Percentiles rank a stretch among this genome's conserved stretches.
Conservation (phyloP, 1,139 yeast species). For the Hemisphaericaspora lyxosophila region DNA sequence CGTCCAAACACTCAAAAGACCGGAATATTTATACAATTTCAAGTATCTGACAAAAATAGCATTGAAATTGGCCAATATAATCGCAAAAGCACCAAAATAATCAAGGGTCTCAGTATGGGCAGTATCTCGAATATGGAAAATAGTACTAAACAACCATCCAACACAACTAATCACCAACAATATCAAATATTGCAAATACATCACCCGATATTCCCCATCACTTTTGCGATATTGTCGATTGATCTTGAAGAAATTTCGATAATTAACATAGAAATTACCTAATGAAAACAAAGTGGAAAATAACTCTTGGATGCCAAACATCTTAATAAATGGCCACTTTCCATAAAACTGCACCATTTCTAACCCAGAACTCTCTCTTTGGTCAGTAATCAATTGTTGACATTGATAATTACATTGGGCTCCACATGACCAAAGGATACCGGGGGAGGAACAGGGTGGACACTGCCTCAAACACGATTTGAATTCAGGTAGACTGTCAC, state of each 20-base stretch:
- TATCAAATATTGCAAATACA: constrained; percentile 34
- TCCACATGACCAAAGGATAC: constrained; percentile 35
- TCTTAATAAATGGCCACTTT: constrained; percentile 46
- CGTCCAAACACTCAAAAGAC: constrained; percentile 11
- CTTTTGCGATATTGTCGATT: constrained; percentile 24
- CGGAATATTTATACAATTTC: constrained; percentile 20
- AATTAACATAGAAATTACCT: constrained; percentile 40
- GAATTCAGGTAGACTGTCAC: constrained; percentile 32
- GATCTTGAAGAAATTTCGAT: constrained; percentile 29
- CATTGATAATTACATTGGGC: constrained; percentile 46
- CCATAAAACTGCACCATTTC: constrained; percentile 45
- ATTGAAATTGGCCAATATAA: constrained; percentile 39
- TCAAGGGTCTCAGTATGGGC: constrained; percentile 43
- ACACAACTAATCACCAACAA: constrained; percentile 30
- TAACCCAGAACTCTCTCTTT: constrained; percentile 19
- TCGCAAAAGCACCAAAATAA: constrained; percentile 46
- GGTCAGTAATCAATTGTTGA: constrained; percentile 35
- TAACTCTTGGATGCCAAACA: constrained; percentile 41
- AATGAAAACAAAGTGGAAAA: constrained; percentile 38
- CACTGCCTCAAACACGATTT: constrained; percentile 23
- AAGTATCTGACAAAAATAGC: constrained; percentile 36
- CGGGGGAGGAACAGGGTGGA: constrained; percentile 13
- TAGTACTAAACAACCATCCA: constrained; percentile 42
- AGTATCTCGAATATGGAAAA: constrained; percentile 43
- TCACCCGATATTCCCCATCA: constrained; percentile 17